These are phyloP conservation scores for Cubamyces lactineus DNA, from an alignment of 768 basidiomycete species.

Conservation along the genomic window DNA sequence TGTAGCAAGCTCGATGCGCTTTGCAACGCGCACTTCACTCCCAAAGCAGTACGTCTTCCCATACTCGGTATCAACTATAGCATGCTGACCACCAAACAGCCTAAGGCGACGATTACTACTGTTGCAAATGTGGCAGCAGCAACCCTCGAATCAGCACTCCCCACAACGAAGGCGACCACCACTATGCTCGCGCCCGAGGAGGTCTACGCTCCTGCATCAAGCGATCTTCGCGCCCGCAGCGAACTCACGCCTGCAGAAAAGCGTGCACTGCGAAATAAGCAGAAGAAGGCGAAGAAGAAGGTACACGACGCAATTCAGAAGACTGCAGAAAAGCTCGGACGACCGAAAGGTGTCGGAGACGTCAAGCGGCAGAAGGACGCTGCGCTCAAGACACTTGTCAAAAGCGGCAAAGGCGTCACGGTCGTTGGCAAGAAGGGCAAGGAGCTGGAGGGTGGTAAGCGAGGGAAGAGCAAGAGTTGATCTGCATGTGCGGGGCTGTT, in stretches of 20 bases:
- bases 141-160: constrained; percentile 87
- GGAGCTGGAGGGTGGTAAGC: constrained; percentile 36
- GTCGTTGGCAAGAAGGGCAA: constrained; percentile 75
- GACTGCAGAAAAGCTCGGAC: constrained; percentile 66
- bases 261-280: constrained; percentile 64
- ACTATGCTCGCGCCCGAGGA: constrained; percentile 95
- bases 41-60: constrained; percentile 73
- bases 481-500: not conserved
- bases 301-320: constrained; percentile 67
- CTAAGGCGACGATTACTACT: constrained; percentile 85
- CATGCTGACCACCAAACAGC: constrained; percentile 49
- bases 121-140: constrained; percentile 82
- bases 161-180: constrained; percentile 72
- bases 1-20: constrained; percentile 90
- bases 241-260: constrained; percentile 90
- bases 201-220: constrained; percentile 63
- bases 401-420: constrained; percentile 83
- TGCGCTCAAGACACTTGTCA: constrained; percentile 81
- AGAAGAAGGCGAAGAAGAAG: constrained; percentile 71
- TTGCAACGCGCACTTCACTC: constrained; percentile 93
- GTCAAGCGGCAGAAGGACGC: constrained; percentile 84
- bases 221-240: constrained; percentile 62
- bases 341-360: constrained; percentile 50
- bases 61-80: constrained; percentile 1
- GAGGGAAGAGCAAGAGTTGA: constrained; percentile 37